Base-by-base conservation (phyloP, 106 monocot genomes). In the Alisma plantagoaquatica region DNA sequence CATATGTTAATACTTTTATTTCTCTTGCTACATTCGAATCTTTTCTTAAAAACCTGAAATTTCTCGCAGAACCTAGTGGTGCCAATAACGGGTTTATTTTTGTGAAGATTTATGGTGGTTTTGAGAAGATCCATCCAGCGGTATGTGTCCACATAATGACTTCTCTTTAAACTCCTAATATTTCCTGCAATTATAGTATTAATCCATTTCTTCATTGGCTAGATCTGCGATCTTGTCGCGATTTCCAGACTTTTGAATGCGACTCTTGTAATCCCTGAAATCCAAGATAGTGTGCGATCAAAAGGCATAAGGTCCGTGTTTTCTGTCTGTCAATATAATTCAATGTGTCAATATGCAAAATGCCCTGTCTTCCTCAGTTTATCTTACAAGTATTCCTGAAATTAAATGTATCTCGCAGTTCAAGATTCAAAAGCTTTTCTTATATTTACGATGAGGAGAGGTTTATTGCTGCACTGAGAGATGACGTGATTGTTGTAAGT, bases 271-370 rank as follows among this genome's bases (percentile, higher is more conserved):
- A 78, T 91, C 53, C 84, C 91, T 33, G 91, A 91, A 53, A 77
- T 91, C 49, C 81, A 91, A 76, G 68, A 73, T 33, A 81, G 72
- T 41, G 29, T 78, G 60, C 91, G 72, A 1, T 84, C 91, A 28
- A 91, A 78, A 81, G 81, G 81, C 62, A 67, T 91, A 57, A 91
- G 91, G 91, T n/a, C n/a, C n/a, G n/a, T n/a, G n/a, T n/a, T n/a
- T n/a, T n/a, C n/a, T n/a, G n/a, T n/a, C n/a, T n/a, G n/a, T n/a
- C n/a, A n/a, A n/a, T n/a, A n/a, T n/a, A n/a, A n/a, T n/a, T n/a
- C n/a, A n/a, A n/a, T n/a, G n/a, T n/a, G n/a, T n/a, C n/a, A n/a
- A n/a, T n/a, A n/a, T n/a, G n/a, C n/a, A n/a, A n/a, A n/a, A n/a
- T n/a, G n/a, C n/a, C n/a, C n/a, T n/a, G n/a, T n/a, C n/a, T n/a